Evolutionary conservation across 495 filamentous ascomycete genomes (phyloP), one percentile per base, ranked within the genome.

Genomic region (Chaetomium cochliodes): DNA sequence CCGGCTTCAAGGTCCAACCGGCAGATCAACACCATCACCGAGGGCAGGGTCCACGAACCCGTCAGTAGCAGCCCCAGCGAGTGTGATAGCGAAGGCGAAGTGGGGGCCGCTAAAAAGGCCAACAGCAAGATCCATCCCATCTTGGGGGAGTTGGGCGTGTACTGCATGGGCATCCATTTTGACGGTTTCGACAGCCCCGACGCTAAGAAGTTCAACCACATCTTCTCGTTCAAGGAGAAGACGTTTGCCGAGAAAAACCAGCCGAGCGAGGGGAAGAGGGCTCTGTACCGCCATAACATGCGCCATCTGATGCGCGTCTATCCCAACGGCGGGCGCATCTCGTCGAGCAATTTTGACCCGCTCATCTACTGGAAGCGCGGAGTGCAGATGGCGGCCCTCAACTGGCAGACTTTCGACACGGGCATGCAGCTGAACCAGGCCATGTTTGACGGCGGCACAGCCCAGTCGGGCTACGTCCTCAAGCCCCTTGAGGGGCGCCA

Each of bases 381-480:
- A 37, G 94, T 97, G 12, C 93, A 97, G 74, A 97, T 97, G 93
- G 91, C 87, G 3, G 94, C 94, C 1, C 81, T 96, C 66, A 98
- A 98, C 75, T 98, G 94, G 94, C 94, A 98, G 75, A 98, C 93
- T 0, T 97, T 94, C 69, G 94, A 98, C 69, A 82, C 92, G 33
- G 90, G 91, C 18, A 92, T 96, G 87, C 92, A 98, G 73, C 80
- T 97, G 73, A 98, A 98, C 69, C 90, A 93, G 60, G 94, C 94
- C 65, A 98, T 98, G 94, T 98, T 98, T 75, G 89, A 91, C n/a
- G 89, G 91, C 57, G 92, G 92, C 33, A 86, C 85, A 23, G 94
- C 97, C 76, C 85, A 87, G 57, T 88, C 89, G 11, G 94, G 94
- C 23, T 98, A 97, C 68, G 91, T 98, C 25, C 84, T 98, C 46